Evolutionary conservation across 345 rosid genomes (phyloP).

Genomic region (Rhodamnia argentea): DNA sequence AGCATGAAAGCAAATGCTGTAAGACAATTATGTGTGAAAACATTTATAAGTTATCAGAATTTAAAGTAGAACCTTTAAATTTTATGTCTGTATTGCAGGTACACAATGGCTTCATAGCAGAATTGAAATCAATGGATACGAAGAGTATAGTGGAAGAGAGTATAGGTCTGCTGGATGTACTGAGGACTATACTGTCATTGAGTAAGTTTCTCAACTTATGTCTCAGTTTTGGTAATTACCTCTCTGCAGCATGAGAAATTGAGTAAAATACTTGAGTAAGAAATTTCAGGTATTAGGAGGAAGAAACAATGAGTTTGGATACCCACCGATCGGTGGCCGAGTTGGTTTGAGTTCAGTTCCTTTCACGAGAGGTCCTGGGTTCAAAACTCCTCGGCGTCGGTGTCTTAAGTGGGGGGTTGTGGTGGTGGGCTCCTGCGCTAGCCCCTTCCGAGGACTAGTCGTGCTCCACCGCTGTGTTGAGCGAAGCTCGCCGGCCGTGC

Average conservation of each 20-base stretch:
- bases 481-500: too few relatives aligned
- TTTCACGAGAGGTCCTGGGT: too few relatives aligned
- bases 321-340: too few relatives aligned
- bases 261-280: not conserved
- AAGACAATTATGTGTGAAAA: not conserved
- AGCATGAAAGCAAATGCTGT: not conserved
- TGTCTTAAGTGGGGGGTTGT: too few relatives aligned
- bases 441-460: too few relatives aligned
- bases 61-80: not conserved
- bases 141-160: constrained; percentile 79
- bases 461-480: too few relatives aligned
- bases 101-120: constrained; percentile 88
- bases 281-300: not conserved
- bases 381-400: too few relatives aligned
- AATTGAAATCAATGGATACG: constrained; percentile 69
- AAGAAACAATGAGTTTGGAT: too few relatives aligned
- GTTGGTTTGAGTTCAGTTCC: too few relatives aligned
- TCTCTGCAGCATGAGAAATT: not conserved
- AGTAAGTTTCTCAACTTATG: constrained; percentile 31
- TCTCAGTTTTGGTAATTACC: not conserved
- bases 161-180: constrained; percentile 89
- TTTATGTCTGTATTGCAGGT: constrained; percentile 26
- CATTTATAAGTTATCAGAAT: not conserved
- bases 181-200: constrained; percentile 62
- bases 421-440: too few relatives aligned